Evolutionary conservation across 2,329 filamentous ascomycete genomes (phyloP).

Genomic region (Coniochaeta ligniaria): DNA sequence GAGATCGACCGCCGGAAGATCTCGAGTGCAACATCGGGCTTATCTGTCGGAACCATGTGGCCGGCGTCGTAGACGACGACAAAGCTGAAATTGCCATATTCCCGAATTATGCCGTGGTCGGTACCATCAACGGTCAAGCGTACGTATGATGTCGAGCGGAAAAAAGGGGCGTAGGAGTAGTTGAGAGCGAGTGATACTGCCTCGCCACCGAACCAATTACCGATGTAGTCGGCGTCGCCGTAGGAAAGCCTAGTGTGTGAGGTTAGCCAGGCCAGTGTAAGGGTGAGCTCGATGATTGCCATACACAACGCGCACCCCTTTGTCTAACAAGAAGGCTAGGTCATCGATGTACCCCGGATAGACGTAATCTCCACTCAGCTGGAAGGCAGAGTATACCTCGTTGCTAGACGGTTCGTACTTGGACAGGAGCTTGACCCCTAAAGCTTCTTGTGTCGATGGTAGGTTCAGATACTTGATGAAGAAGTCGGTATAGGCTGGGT

Average conservation of each 20-base stretch:
- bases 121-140: slow-evolving; percentile 53
- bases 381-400: slow-evolving; percentile 34
- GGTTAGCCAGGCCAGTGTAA: background rate
- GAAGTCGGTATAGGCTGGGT: slow-evolving; percentile 50
- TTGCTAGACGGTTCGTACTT: slow-evolving; percentile 33
- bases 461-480: slow-evolving; percentile 51
- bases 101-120: slow-evolving; percentile 56
- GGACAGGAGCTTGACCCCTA: slow-evolving; percentile 47
- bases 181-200: slow-evolving; percentile 53
- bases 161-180: slow-evolving; percentile 37
- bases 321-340: slow-evolving; percentile 45
- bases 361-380: slow-evolving; percentile 45
- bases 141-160: slow-evolving; percentile 54
- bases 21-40: slow-evolving; percentile 16
- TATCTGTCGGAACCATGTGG: slow-evolving; percentile 29
- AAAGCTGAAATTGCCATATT: slow-evolving; percentile 61
- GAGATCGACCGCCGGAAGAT: slow-evolving; percentile 18
- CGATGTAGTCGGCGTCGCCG: slow-evolving; percentile 48
- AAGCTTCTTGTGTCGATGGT: slow-evolving; percentile 41
- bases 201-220: slow-evolving; percentile 57
- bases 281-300: slow-evolving; percentile 1
- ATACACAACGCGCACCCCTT: slow-evolving; percentile 52
- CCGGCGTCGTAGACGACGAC: slow-evolving; percentile 49
- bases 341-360: slow-evolving; percentile 49
- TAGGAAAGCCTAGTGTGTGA: slow-evolving; percentile 34